phyloP scores from a whole-genome alignment of 805 yeast species.

The Wickerhamiella sergipiensis region DNA sequence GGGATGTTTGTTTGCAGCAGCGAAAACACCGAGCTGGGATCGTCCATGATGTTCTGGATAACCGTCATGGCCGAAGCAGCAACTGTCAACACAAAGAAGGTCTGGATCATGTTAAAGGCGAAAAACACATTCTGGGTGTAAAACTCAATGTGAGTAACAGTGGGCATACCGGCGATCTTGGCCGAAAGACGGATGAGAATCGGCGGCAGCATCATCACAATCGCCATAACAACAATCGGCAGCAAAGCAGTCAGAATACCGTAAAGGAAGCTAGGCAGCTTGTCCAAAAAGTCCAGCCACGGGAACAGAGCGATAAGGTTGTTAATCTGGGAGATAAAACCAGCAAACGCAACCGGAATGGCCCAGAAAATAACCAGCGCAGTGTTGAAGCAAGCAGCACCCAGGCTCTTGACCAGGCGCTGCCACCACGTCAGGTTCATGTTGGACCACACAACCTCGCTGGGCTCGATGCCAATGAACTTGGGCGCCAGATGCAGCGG shows the following conservation, averaged over 20 bases:
- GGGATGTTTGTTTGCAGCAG: conserved; percentile 70
- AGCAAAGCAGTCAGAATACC: conserved; percentile 82
- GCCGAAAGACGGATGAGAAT: conserved; percentile 70
- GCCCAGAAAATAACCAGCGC: conserved; percentile 83
- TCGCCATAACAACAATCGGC: conserved; percentile 68
- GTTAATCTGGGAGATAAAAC: conserved; percentile 74
- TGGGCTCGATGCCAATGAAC: conserved; percentile 58
- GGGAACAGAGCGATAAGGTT: conserved; percentile 34
- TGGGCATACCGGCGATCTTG: conserved; percentile 53
- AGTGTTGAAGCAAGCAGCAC: conserved; percentile 45
- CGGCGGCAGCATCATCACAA: conserved; percentile 80
- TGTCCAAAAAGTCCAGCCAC: conserved; percentile 62
- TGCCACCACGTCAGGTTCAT: conserved; percentile 42
- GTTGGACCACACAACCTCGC: conserved; percentile 76
- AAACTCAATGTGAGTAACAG: conserved; percentile 57
- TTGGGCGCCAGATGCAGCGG: conserved; percentile 33
- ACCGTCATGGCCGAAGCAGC: conserved; percentile 75
- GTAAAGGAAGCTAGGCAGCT: conserved; percentile 52
- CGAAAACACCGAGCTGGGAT: conserved; percentile 58
- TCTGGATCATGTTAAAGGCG: conserved; percentile 84
- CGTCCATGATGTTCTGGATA: conserved; percentile 53
- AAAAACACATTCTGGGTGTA: conserved; percentile 82
- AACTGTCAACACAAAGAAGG: conserved; percentile 69
- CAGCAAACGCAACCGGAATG: conserved; percentile 95
- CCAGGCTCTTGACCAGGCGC: conserved; percentile 41